Percentiles rank a stretch among this genome's conserved stretches.
These are phyloP conservation scores for Aristolochia fimbriata DNA, from an alignment of 164 flowering plant species.

Conservation along the genomic window DNA sequence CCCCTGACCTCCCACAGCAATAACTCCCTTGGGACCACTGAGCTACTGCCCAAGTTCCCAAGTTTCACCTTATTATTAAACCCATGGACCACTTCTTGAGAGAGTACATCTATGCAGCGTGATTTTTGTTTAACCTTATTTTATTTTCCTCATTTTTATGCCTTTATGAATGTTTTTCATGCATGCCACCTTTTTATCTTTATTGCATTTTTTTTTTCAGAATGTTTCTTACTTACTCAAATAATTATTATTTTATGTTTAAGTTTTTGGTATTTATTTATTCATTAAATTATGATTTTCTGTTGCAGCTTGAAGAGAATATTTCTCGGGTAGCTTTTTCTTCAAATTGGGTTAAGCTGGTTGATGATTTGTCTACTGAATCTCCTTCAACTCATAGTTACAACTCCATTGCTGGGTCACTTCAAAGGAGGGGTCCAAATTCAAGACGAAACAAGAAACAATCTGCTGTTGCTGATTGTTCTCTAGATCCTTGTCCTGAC, in stretches of 20 bases:
- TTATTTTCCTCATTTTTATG: no score
- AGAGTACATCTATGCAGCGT: no score
- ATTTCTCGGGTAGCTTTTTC: constrained; percentile 56
- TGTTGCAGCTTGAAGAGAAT: constrained; percentile 78
- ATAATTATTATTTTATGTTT: background rate
- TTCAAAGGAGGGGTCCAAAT: constrained; percentile 51
- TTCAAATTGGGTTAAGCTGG: constrained; percentile 72
- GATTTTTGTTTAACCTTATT: no score
- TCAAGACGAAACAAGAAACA: constrained; percentile 54
- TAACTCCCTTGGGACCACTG: no score
- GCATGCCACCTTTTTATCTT: background rate
- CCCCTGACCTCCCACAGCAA: no score
- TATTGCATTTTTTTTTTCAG: background rate
- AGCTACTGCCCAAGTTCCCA: no score
- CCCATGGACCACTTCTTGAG: no score
- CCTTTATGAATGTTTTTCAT: no score
- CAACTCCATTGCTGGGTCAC: constrained; percentile 25
- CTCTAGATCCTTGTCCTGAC: constrained; percentile 21
- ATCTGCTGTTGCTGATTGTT: constrained; percentile 27
- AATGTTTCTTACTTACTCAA: no score
- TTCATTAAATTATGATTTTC: background rate
- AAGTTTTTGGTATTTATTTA: background rate
- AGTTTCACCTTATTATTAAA: no score
- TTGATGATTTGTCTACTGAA: constrained; percentile 52
- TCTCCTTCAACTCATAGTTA: constrained; percentile 30